These are phyloP conservation scores for Penicillium tannophilum DNA, from an alignment of 495 filamentous ascomycete genomes.

Conservation along the genomic window DNA sequence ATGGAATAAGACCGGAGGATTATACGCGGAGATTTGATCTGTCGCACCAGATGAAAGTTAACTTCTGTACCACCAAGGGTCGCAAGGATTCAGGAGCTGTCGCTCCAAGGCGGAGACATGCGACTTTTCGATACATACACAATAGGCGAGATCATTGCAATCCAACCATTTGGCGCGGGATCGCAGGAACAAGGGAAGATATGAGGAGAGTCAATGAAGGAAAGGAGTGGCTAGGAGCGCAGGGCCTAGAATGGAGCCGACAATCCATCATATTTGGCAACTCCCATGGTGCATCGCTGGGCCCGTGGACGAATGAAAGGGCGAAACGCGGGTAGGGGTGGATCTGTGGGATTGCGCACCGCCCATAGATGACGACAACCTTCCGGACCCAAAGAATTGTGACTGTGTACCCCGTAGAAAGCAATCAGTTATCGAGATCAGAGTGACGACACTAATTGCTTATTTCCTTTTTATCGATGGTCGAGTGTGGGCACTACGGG, in stretches of 20 bases:
- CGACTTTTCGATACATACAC: background rate
- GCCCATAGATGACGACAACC: constrained; percentile 11
- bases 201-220: background rate
- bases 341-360: constrained; percentile 4
- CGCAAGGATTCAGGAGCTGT: constrained; percentile 1
- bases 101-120: background rate
- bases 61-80: constrained; percentile 2
- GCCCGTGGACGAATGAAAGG: constrained; percentile 8
- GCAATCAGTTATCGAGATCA: background rate
- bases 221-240: background rate
- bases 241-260: constrained; percentile 2
- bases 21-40: constrained; percentile 22
- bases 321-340: constrained; percentile 7
- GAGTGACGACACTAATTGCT: background rate
- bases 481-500: background rate
- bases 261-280: background rate
- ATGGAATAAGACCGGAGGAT: constrained; percentile 25
- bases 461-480: background rate
- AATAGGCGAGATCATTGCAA: constrained; percentile 7
- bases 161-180: background rate
- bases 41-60: constrained; percentile 20
- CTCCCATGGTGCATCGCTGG: background rate
- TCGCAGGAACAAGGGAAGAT: background rate
- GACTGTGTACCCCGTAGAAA: background rate
- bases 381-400: background rate